These are phyloP conservation scores for Hypoxylon sp. DNA, from an alignment of 2,329 filamentous ascomycete species.

Conservation along the genomic window DNA sequence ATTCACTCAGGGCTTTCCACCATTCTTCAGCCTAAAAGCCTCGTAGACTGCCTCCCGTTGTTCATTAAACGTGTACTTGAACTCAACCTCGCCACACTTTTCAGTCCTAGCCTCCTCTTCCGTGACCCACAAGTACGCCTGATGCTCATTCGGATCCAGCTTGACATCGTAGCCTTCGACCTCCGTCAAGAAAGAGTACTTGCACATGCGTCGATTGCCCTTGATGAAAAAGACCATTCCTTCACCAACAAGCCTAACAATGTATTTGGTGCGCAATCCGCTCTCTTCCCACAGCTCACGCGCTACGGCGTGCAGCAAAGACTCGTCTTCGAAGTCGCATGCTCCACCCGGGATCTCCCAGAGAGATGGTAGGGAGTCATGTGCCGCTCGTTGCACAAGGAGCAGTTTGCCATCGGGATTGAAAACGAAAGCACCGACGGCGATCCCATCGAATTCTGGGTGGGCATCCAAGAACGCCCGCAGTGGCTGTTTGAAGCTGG, in stretches of 20 bases:
- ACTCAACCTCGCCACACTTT: conserved; percentile 46
- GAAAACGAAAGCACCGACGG: conserved; percentile 53
- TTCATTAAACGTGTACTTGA: conserved; percentile 48
- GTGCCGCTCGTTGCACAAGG: conserved; percentile 58
- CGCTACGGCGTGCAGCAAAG: conserved; percentile 57
- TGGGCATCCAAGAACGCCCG: conserved; percentile 45
- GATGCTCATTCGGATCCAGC: conserved; percentile 55
- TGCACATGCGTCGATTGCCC: conserved; percentile 46
- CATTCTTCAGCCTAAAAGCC: conserved; percentile 47
- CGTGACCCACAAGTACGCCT: conserved; percentile 54
- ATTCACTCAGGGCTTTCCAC: conserved; percentile 12
- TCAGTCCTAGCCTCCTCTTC: conserved; percentile 52
- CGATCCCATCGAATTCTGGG: conserved; percentile 47
- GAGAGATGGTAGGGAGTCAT: conserved; percentile 56
- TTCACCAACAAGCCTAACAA: conserved; percentile 47
- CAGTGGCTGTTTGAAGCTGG: conserved; percentile 45
- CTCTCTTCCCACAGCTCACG: conserved; percentile 62
- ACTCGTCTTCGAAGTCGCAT: conserved; percentile 57
- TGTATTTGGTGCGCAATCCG: conserved; percentile 50
- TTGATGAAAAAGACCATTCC: conserved; percentile 44
- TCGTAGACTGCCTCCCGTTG: conserved; percentile 48
- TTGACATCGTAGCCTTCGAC: conserved; percentile 50
- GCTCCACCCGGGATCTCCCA: conserved; percentile 63
- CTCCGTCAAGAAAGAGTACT: conserved; percentile 52
- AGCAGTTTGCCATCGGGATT: conserved; percentile 53